phyloP scores from a whole-genome alignment of 768 basidiomycete species.

The Pisolithus sp. region DNA sequence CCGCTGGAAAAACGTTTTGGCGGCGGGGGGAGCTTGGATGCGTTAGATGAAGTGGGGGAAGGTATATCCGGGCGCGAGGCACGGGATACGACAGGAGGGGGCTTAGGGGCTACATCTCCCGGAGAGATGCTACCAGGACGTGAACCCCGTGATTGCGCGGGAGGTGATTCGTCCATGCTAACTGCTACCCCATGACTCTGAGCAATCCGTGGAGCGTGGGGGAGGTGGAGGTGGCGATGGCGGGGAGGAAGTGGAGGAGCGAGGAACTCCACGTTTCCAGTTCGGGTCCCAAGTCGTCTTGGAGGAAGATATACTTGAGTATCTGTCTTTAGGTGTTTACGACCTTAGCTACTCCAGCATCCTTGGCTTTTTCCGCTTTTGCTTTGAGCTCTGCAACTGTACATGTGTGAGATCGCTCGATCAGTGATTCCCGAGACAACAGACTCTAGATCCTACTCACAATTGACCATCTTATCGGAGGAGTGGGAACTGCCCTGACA shows the following conservation, averaged over 20 bases:
- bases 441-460: conserved; percentile 18
- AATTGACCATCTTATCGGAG: conserved; percentile 21
- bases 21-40: conserved; percentile 18
- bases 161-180: not conserved
- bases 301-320: conserved; percentile 49
- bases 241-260: conserved; percentile 13
- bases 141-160: not conserved
- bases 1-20: conserved; percentile 23
- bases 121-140: not conserved
- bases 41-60: conserved; percentile 2
- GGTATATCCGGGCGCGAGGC: conserved; percentile 9
- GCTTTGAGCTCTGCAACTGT: conserved; percentile 64
- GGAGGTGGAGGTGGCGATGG: conserved; percentile 18
- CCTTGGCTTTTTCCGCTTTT: conserved; percentile 57
- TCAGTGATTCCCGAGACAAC: not conserved
- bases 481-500: not conserved
- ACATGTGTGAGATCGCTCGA: not conserved
- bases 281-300: conserved; percentile 59
- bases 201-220: conserved; percentile 17
- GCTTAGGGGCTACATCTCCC: not conserved
- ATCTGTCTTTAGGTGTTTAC: conserved; percentile 51
- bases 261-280: conserved; percentile 35
- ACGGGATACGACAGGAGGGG: conserved; percentile 12
- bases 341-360: conserved; percentile 44
- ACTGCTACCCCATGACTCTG: not conserved